Base-by-base conservation (phyloP, 139 green algal species). In the Chlorella sp. region DNA sequence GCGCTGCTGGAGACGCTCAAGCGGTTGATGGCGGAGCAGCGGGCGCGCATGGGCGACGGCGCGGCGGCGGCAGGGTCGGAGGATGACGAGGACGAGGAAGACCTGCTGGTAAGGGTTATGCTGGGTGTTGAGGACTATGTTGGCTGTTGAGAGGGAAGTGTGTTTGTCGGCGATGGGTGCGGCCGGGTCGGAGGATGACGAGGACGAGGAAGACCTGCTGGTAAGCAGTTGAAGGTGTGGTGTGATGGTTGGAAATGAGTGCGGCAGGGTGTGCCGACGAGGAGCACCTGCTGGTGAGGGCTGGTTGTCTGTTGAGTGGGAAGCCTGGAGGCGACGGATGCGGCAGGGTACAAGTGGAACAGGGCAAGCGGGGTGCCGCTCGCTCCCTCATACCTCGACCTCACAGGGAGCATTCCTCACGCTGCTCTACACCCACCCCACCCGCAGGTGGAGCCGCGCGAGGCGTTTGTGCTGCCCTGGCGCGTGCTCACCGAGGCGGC, bases 1-100 rank as follows among this genome's bases (percentile, higher is more conserved):
- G 75, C 80, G 28, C 82, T 93, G 68, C 80, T 93, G 32, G 85
- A 92, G 82, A 88, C 85, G 17, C 78, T 93, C 43, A 87, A 84
- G 44, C 81, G 85, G 9, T 40, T 90, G 34, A 86, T 92, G 46
- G 83, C 87, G 28, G 54, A 64, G n/a, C 46, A 48, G 14, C 44
- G 70, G 40, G 84, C 43, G 22, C 46, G 24, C 7, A 26, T 36
- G 48, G 81, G 68, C 36, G 54, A 20, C 69, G 2, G 38, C 68
- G 69, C 24, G 41, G 9, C 24, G 24, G 58, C 20, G 22, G 40
- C 28, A 26, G 64, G 22, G 5, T 9, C 14, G 38, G 48, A 40
- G 76, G 41, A 43, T 14, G 73, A 19, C 3, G 75, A 19, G 9
- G 22, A 69, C 44, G 46, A 73, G 51, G 54, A 82, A 32, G 84